Conservation (phyloP, 345 rosid genomes). For the Erucastrum elatum region DNA sequence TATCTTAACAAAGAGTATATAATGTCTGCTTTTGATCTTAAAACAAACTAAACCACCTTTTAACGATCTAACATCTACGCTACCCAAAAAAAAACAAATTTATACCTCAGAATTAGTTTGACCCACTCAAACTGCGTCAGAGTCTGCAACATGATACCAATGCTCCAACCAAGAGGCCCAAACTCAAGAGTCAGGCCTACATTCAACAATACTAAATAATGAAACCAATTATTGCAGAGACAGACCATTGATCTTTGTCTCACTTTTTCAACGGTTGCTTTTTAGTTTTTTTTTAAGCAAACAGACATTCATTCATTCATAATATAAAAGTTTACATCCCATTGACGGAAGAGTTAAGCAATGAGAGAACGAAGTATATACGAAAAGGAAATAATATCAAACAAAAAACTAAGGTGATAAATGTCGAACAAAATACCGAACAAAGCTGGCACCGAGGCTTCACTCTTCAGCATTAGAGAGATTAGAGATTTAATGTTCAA, state of each 20-base stretch:
- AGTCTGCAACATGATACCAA: conserved; percentile 2
- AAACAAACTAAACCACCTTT: not conserved
- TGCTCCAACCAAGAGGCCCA: not conserved
- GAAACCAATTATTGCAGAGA: conserved; percentile 5
- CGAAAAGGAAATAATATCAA: too few species aligned
- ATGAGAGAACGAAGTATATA: too few species aligned
- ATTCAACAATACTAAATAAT: not conserved
- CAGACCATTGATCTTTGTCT: conserved; percentile 5
- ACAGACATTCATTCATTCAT: too few species aligned
- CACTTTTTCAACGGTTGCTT: not conserved
- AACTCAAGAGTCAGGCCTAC: not conserved
- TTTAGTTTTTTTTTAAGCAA: too few species aligned
- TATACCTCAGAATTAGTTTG: not conserved
- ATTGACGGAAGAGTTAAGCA: too few species aligned
- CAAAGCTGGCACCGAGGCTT: too few species aligned
- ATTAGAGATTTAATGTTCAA: too few species aligned
- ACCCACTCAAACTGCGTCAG: not conserved
- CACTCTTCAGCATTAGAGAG: too few species aligned
- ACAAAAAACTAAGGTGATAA: too few species aligned
- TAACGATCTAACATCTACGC: not conserved
- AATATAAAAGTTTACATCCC: too few species aligned
- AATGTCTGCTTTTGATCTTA: not conserved
- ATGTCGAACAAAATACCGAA: too few species aligned
- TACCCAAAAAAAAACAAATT: not conserved
- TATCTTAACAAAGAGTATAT: not conserved